Base-by-base conservation (phyloP, 352 stramenopile species). In the Phytophthora hibernalis region DNA sequence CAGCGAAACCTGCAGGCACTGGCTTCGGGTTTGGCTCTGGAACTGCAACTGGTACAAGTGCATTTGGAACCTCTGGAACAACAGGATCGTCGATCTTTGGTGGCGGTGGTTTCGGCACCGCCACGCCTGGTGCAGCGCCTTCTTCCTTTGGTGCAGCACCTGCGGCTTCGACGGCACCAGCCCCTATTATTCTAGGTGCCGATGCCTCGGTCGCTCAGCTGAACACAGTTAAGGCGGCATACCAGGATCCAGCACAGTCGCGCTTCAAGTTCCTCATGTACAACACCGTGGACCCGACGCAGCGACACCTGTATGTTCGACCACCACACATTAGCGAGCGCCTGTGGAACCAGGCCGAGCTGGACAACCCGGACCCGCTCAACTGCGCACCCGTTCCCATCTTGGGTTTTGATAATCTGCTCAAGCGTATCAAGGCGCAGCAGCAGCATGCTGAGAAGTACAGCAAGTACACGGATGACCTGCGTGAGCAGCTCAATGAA, bases 231-330 rank as follows among this genome's bases (percentile, higher is more conserved):
- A 93, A 93, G 62, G 85, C 88, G 50, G 87, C 87, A 30, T 96
- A 96, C 56, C 72, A 93, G 53, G 89, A 96, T 58, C 85, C 83
- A 1, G 76, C 76, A 45, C 89, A 95, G 72, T 96, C 89, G 22
- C 85, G 89, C 1, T 96, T 96, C 77, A 96, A 96, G 64, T 93
- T 95, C 53, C 72, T 96, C 30, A 88, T 96, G 76, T 96, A 96
- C 78, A 96, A 96, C 67, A 87, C 85, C 16, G 87, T 96, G 3
- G 89, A 96, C 54, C 87, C 89, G 22, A 89, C 83, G 33, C 85
- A 93, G 59, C 75, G 87, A 4, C 87, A 94, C 42, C 52, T 96
- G 59, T 96, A 96, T 60, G 76, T 75, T 21, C 83, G 87, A 20
- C 89, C 89, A n/a, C 58, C 82, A 26, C 73, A 93, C 65, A 92